Conservation (phyloP, 768 basidiomycete species). For the Lactarius hengduanensis region DNA sequence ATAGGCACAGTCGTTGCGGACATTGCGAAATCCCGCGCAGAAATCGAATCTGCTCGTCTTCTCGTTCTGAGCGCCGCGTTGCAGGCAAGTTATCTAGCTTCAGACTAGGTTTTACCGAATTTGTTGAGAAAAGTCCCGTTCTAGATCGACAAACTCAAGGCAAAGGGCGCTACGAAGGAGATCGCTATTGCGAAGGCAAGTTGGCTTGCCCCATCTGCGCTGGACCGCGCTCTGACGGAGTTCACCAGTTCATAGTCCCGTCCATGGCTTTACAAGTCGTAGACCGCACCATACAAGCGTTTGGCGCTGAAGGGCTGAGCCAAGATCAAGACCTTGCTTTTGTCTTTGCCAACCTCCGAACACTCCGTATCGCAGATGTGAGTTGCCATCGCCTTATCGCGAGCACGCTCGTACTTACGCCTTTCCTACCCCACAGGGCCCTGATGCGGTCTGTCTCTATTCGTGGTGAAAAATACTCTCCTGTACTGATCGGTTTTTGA, state of each 20-base stretch:
- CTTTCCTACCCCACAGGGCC: slow-evolving; percentile 50
- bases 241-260: slow-evolving; percentile 83
- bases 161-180: slow-evolving; percentile 95
- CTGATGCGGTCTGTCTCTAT: slow-evolving; percentile 60
- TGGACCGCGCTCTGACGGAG: neutral
- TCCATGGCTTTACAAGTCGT: slow-evolving; percentile 84
- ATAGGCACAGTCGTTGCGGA: slow-evolving; percentile 85
- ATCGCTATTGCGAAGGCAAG: slow-evolving; percentile 94
- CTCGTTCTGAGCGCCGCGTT: slow-evolving; percentile 90
- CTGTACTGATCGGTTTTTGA: slow-evolving; percentile 13
- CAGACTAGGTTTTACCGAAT: neutral
- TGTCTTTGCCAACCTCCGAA: slow-evolving; percentile 78
- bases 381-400: slow-evolving; percentile 31
- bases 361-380: slow-evolving; percentile 85
- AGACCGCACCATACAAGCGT: slow-evolving; percentile 94
- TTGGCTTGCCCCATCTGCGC: neutral
- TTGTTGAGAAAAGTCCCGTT: neutral
- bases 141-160: slow-evolving; percentile 85
- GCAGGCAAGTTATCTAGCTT: slow-evolving; percentile 47
- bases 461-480: neutral
- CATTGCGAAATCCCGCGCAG: slow-evolving; percentile 89
- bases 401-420: slow-evolving; percentile 7
- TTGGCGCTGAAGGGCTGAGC: slow-evolving; percentile 93
- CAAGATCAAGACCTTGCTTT: slow-evolving; percentile 84
- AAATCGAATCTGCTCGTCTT: slow-evolving; percentile 85